These are phyloP conservation scores for Kodamaea suecica DNA, from an alignment of 1,139 yeast genomes.

Conservation along the genomic window DNA sequence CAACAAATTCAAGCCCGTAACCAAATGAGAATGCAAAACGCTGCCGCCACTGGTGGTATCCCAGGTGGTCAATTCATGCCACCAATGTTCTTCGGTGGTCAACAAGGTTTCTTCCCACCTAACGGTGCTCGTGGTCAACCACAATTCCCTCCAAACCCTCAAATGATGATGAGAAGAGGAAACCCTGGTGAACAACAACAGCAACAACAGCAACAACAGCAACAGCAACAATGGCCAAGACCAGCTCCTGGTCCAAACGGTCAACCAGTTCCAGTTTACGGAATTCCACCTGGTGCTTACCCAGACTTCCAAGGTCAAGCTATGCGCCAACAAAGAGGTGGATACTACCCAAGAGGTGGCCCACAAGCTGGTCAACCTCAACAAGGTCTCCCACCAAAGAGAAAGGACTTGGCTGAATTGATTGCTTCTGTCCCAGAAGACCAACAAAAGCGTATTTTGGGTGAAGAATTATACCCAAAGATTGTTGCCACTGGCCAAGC, in stretches of 20 bases:
- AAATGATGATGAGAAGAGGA: conserved; percentile 79
- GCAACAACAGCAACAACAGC: conserved; percentile 1
- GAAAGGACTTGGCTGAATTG: conserved; percentile 54
- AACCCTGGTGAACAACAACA: conserved; percentile 51
- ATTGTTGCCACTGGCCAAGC: conserved; percentile 86
- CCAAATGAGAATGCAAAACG: conserved; percentile 98
- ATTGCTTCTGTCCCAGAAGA: conserved; percentile 70
- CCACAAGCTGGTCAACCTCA: conserved; percentile 19
- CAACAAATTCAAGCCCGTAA: conserved; percentile 98
- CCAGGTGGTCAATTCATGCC: conserved; percentile 90
- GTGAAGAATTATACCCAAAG: conserved; percentile 97
- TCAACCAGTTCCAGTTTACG: conserved; percentile 76
- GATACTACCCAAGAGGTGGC: conserved; percentile 42
- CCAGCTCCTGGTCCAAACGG: conserved; percentile 79
- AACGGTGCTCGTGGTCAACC: conserved; percentile 76
- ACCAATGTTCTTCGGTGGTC: conserved; percentile 90
- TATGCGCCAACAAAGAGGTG: conserved; percentile 40
- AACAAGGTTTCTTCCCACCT: conserved; percentile 81
- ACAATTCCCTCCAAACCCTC: conserved; percentile 86
- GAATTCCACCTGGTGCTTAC: conserved; percentile 77
- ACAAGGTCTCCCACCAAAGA: conserved; percentile 26
- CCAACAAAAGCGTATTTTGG: conserved; percentile 94
- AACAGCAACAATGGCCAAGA: conserved; percentile 60
- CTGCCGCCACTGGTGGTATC: conserved; percentile 81
- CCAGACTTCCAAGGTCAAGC: conserved; percentile 53